Evolutionary conservation across 257 asterid genomes (phyloP).

Genomic region (Solanum peruvianum): DNA sequence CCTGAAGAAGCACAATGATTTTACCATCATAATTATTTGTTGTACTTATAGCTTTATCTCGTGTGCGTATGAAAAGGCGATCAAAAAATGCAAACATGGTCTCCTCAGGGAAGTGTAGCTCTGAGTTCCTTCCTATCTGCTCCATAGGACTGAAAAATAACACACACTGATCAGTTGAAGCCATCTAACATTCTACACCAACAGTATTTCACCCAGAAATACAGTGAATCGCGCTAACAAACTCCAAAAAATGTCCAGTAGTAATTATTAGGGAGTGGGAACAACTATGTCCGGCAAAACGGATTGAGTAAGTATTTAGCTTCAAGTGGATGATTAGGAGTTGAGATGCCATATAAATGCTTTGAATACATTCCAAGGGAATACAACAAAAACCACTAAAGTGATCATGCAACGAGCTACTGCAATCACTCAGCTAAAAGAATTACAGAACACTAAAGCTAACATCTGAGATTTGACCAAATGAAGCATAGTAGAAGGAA

Average conservation of each 20-base stretch:
- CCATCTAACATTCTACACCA: background rate
- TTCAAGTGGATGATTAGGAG: background rate
- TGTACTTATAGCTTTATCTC: conserved; percentile 11
- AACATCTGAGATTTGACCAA: background rate
- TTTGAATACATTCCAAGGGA: background rate
- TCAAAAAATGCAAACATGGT: background rate
- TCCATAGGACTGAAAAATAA: conserved; percentile 60
- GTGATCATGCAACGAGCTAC: background rate
- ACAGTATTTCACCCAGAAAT: background rate
- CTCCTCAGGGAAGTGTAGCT: conserved; percentile 64
- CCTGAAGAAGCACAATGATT: background rate
- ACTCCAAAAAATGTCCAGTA: background rate
- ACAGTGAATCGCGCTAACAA: background rate
- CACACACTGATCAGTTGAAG: background rate
- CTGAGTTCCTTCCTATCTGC: conserved; percentile 81
- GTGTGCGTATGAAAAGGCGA: conserved; percentile 2
- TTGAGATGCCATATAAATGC: background rate
- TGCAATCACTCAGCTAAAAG: background rate
- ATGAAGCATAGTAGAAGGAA: background rate
- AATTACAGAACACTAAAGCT: background rate
- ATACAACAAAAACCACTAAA: background rate
- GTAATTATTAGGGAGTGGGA: background rate
- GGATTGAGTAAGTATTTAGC: background rate
- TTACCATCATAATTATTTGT: conserved; percentile 3
- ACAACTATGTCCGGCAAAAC: background rate